Evolutionary conservation across 768 basidiomycete species (phyloP), one percentile per base, ranked within the genome.

Genomic region (Collybiopsis luxurians): DNA sequence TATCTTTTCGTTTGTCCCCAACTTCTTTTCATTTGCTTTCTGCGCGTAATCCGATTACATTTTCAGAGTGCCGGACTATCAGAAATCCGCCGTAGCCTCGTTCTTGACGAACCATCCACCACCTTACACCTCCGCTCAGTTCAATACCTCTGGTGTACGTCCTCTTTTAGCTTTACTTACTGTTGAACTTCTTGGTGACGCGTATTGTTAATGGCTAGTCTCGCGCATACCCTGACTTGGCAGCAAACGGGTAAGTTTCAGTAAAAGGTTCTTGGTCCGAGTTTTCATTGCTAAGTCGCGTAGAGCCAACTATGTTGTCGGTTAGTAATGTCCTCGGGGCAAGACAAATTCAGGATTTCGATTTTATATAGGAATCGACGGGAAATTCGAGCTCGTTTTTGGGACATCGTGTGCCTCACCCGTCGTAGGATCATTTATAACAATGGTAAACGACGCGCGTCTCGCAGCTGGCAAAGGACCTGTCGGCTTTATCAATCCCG

Each of bases 401-500:
- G 82, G 83, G 13, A 83, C 82, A 2, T 81, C 79, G 1, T 78
- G 78, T 0, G 66, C 80, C 1, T 54, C n/a, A n/a, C n/a, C n/a
- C n/a, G n/a, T n/a, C n/a, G n/a, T n/a, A n/a, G n/a, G n/a, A n/a
- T n/a, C n/a, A n/a, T 75, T 83, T 24, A 68, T 83, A 44, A 70
- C 82, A 3, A 66, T 81, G 65, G 66, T 83, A 40, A 83, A 83
- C 54, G 83, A 83, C 60, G 81, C 78, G 0, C 74, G 81, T 3
- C 63, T 84, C 23, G 69, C 73, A 3, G 6, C 11, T 1, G 70
- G 71, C 13, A 83, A 82, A 64, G 48, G 60, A 0, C 66, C 81
- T 0, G 71, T 83, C 28, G 82, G 79, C 2, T 81, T 79, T 60
- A 71, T 81, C 26, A 81, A 81, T 51, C 79, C 79, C 36, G 56